Percentiles rank a stretch among this genome's conserved stretches.
Conservation (phyloP, 2,329 filamentous ascomycete genomes). For the Neopestalotiopsis clavispora region DNA sequence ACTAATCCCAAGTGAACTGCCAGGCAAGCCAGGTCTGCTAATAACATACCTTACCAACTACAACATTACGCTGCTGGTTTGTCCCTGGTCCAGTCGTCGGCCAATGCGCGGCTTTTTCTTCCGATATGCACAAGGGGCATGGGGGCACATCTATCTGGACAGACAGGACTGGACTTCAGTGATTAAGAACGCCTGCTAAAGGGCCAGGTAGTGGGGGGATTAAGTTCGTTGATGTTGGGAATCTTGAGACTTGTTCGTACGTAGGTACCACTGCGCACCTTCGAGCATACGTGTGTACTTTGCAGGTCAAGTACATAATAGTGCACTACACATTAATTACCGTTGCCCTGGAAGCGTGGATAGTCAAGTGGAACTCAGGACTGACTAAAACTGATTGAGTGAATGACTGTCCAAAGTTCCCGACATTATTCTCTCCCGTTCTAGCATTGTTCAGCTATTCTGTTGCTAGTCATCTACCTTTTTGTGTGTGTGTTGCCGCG, state of each 20-base stretch:
- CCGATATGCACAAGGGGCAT: background rate
- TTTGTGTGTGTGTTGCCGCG: too few species aligned
- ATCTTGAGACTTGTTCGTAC: background rate
- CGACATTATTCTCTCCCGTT: too few species aligned
- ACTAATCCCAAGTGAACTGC: background rate
- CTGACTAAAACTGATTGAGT: background rate
- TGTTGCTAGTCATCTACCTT: too few species aligned
- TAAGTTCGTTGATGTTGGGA: background rate
- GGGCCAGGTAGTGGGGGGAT: background rate
- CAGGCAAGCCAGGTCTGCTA: too few species aligned
- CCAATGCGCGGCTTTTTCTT: constrained; percentile 10
- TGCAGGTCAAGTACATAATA: background rate
- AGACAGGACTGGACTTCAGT: background rate
- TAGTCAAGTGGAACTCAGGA: background rate
- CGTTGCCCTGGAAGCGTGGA: background rate
- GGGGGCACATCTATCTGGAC: too few species aligned
- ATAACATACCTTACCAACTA: too few species aligned
- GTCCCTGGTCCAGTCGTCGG: background rate
- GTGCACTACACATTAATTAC: background rate
- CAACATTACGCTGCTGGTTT: background rate
- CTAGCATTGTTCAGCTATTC: too few species aligned
- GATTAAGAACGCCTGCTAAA: background rate
- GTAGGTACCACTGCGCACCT: background rate
- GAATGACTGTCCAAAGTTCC: too few species aligned
- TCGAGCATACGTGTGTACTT: background rate